Evolutionary conservation across 2,329 filamentous ascomycete species (phyloP), one percentile per base, ranked within the genome.

Genomic region (Colletotrichum cereale): DNA sequence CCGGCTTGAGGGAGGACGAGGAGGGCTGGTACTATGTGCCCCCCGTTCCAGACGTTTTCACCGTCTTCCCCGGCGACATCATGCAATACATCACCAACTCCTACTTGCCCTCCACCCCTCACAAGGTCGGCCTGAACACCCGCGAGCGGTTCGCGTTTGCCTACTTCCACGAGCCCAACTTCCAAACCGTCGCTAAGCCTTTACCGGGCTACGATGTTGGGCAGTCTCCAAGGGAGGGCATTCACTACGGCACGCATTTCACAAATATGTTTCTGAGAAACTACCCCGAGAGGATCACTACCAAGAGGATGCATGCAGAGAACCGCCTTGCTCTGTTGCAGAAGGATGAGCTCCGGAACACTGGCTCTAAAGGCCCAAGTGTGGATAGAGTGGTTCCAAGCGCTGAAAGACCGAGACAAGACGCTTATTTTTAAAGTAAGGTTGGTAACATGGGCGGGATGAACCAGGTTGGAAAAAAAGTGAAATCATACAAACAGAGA

Each of bases 1-100:
- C 84, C 3, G 85, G 85, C 0, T 75, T 83, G 72, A 78, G 80
- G 44, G 84, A 86, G 68, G 78, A 86, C 12, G 83, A 83, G 34
- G 78, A 83, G 4, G 80, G 81, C 3, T 87, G 86, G 85, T 75
- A 85, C 26, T 87, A 84, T 68, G 82, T 87, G 10, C 84, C 84
- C 5, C 86, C 86, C 0, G 78, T 80, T 0, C 77, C 80, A 1
- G 80, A 83, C 21, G 80, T 82, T 5, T 84, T 86, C 72, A 87
- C 85, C 2, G 85, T 86, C 24, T 87, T 87, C 75, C 85, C 85
- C 48, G 85, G 85, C 12, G 85, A 86, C 72, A 87, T 87, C 82
- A 83, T 87, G 82, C 84, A 86, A 71, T 86, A 86, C 75, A 79
- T 87, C 73, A 86, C 85, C 42, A 81, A 82, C 75, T 81, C 80